Conservation (phyloP, 306 rosid species). For the Benincasa hispida region DNA sequence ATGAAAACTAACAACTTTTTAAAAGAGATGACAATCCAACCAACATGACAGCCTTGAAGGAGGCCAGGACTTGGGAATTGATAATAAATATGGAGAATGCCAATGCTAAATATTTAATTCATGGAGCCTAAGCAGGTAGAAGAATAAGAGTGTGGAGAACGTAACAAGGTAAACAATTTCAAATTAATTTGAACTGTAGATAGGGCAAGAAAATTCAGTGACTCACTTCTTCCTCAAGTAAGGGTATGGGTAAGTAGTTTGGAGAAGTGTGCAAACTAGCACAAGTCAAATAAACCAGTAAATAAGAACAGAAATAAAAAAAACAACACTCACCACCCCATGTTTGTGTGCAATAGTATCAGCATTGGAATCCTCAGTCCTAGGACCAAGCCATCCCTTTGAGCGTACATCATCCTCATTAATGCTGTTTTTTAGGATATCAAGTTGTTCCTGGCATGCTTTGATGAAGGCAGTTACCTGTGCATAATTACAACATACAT, state of each 20-base stretch:
- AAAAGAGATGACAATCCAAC: background rate
- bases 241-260: conserved; percentile 2
- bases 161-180: background rate
- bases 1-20: background rate
- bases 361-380: conserved; percentile 46
- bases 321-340: conserved; percentile 75
- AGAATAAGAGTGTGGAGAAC: background rate
- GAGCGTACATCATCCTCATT: conserved; percentile 52
- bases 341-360: conserved; percentile 93
- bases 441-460: conserved; percentile 89
- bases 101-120: background rate
- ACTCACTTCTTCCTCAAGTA: background rate
- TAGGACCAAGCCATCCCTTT: conserved; percentile 78
- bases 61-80: background rate
- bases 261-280: background rate
- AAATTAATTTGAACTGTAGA: background rate
- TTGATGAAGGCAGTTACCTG: conserved; percentile 85
- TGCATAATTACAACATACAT: conserved; percentile 17
- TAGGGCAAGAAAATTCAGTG: background rate
- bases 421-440: conserved; percentile 69
- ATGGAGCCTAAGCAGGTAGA: background rate
- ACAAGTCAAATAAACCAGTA: conserved; percentile 4
- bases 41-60: background rate
- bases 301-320: conserved; percentile 8
- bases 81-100: background rate